phyloP scores from a whole-genome alignment of 2,329 filamentous ascomycete genomes.

The Pochonia chlamydosporia region DNA sequence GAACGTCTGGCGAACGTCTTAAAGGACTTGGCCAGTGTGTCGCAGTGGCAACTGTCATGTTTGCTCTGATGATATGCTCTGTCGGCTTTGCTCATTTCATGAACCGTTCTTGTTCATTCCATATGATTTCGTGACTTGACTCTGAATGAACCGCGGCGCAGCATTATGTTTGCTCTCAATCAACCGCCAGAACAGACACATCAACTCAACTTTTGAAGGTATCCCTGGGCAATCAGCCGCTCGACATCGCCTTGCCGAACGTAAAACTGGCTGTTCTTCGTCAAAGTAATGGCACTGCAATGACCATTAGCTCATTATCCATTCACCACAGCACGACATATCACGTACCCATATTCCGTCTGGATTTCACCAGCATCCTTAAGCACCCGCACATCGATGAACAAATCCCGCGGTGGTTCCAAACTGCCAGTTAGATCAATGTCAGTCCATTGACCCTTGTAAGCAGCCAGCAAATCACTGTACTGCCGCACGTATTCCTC shows the following conservation, averaged over 20 bases:
- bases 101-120: no score
- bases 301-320: constrained; percentile 12
- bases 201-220: constrained; percentile 85
- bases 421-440: constrained; percentile 91
- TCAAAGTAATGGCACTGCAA: constrained; percentile 82
- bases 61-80: no score
- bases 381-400: constrained; percentile 92
- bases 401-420: constrained; percentile 89
- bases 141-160: neutral
- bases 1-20: no score
- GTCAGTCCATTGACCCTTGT: constrained; percentile 98
- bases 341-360: constrained; percentile 95
- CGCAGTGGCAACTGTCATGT: no score
- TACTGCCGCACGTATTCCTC: constrained; percentile 95
- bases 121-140: no score
- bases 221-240: constrained; percentile 87
- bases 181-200: neutral
- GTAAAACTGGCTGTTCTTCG: constrained; percentile 97
- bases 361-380: constrained; percentile 98
- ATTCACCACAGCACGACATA: constrained; percentile 25
- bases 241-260: constrained; percentile 95
- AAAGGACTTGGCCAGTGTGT: no score
- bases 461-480: constrained; percentile 85
- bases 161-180: neutral
- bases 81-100: no score